phyloP scores from a whole-genome alignment of 306 rosid genomes.

The Cicer judaicum region DNA sequence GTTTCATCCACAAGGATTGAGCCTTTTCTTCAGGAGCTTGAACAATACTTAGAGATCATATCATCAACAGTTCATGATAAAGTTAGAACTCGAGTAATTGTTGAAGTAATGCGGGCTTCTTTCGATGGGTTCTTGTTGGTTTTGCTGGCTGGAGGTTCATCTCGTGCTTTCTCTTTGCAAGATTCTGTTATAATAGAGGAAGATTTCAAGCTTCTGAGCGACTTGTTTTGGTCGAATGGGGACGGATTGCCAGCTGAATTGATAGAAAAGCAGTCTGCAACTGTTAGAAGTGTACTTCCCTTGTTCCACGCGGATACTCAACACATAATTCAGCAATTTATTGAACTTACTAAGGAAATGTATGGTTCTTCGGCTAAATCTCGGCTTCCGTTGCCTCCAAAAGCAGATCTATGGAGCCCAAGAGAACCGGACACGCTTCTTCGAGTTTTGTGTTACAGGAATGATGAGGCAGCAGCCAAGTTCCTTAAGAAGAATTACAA shows the following conservation, averaged over 20 bases:
- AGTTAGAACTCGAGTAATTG: constrained; percentile 86
- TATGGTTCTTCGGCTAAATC: constrained; percentile 69
- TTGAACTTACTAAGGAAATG: constrained; percentile 49
- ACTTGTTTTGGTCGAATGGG: constrained; percentile 94
- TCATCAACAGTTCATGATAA: constrained; percentile 87
- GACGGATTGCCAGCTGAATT: constrained; percentile 87
- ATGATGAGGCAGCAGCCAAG: constrained; percentile 88
- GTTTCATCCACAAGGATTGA: constrained; percentile 75
- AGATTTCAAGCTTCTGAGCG: constrained; percentile 82
- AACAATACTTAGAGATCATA: constrained; percentile 79
- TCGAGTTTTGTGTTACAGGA: constrained; percentile 79
- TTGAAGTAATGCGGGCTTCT: constrained; percentile 83
- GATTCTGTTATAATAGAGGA: constrained; percentile 75
- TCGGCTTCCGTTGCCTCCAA: constrained; percentile 83
- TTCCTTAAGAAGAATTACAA: constrained; percentile 89
- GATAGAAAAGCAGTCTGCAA: constrained; percentile 66
- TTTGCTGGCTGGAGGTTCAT: constrained; percentile 92
- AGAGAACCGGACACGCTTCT: constrained; percentile 89
- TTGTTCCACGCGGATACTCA: constrained; percentile 58
- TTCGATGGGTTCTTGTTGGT: constrained; percentile 84
- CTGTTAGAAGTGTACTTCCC: constrained; percentile 59
- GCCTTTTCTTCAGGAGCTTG: constrained; percentile 82
- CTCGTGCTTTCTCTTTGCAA: constrained; percentile 69
- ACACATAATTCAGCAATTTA: constrained; percentile 74
- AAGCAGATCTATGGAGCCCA: constrained; percentile 77